Base-by-base conservation (phyloP, 139 green algal genomes). In the Marvania coccoides region DNA sequence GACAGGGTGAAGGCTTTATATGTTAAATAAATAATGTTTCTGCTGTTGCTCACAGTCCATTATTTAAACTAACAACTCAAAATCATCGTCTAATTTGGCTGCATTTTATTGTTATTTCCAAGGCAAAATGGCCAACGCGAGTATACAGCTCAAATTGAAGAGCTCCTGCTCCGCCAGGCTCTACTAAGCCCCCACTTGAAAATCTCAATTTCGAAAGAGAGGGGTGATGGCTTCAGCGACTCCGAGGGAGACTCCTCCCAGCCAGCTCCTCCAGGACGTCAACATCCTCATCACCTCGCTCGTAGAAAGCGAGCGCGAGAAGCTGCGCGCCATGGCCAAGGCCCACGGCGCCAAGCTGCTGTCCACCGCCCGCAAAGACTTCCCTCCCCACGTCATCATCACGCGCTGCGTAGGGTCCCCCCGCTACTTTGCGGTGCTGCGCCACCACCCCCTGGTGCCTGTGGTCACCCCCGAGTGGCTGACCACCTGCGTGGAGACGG, bases 391-490 rank as follows among this genome's bases (percentile, higher is more conserved):
- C 53, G 10, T 79, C 3, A 39, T 79, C 5, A 35, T 79, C 38
- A 71, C 72, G 10, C 60, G 72, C 26, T 37, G 5, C 37, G 68
- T 72, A 30, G 34, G 61, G 2, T 72, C 60, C 1, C 51, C 55
- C 24, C 65, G 66, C 37, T 79, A 79, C 53, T 36, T 45, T 9
- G 36, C 34, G 3, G 34, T 67, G 19, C 14, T 76, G 46, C 37
- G 59, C 0, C 29, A 24, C 47, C 19, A 67, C 33, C 40, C 53
- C 3, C 26, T 38, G 48, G 66, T 62, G 5, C 61, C 69, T 4
- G 68, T 65, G 31, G 69, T 80, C 2, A 62, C 54, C 3, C 73
- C 62, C 24, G 45, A 78, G 7, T 80, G 73, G 73, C 30, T 73
- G 31, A n/a, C 33, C 26, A 58, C 57, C 13, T 64, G 53, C 45